phyloP scores from a whole-genome alignment of 179 eudicot genomes.

The Spergularia azorica region DNA sequence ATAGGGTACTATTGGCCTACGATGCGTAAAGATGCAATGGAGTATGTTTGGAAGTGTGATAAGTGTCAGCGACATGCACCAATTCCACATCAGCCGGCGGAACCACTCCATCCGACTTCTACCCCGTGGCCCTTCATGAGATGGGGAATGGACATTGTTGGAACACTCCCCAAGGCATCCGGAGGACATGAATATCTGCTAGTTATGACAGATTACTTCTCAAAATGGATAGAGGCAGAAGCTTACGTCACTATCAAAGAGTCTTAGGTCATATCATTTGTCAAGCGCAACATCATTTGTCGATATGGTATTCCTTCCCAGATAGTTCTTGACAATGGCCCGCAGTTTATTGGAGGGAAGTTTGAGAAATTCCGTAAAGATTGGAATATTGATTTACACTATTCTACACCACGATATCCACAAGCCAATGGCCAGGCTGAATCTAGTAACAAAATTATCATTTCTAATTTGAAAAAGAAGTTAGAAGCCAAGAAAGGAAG shows the following conservation, averaged over 20 bases:
- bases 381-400: background rate
- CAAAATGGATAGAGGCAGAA: background rate
- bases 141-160: background rate
- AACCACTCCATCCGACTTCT: too few relatives aligned
- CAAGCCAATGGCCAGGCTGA: slow-evolving; percentile 6
- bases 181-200: background rate
- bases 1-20: too few relatives aligned
- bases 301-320: background rate
- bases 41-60: too few relatives aligned
- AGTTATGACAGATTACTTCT: background rate
- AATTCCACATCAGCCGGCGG: too few relatives aligned
- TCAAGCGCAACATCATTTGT: background rate
- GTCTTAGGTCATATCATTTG: background rate
- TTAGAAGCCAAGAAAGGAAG: background rate
- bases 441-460: background rate
- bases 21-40: too few relatives aligned
- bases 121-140: background rate
- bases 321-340: background rate
- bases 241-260: background rate
- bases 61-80: too few relatives aligned
- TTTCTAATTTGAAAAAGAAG: background rate
- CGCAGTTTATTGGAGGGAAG: background rate
- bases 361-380: background rate
- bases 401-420: background rate
- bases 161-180: background rate